These are phyloP conservation scores for Amoeboradix gromovi DNA, from an alignment of 371 early-diverging fungal species.

Conservation along the genomic window DNA sequence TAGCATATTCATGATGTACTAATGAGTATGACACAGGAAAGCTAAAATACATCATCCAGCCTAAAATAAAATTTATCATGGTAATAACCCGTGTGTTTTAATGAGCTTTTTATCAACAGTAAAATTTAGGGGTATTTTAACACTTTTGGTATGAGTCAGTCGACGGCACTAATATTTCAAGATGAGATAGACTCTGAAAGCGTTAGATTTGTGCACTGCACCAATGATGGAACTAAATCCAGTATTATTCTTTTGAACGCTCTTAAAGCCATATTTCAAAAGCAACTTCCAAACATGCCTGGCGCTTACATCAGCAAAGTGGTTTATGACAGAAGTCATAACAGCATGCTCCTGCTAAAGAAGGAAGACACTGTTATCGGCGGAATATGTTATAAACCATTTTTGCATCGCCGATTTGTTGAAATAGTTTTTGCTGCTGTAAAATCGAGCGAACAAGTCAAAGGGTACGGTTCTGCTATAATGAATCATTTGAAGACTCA, in stretches of 20 bases:
- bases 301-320: slow-evolving; percentile 90
- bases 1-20: background rate
- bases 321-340: slow-evolving; percentile 74
- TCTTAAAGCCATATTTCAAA: slow-evolving; percentile 82
- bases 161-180: too few species aligned
- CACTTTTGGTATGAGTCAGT: too few species aligned
- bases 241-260: slow-evolving; percentile 64
- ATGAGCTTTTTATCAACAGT: too few species aligned
- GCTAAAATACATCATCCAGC: background rate
- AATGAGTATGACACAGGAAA: background rate
- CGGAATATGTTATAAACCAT: slow-evolving; percentile 85
- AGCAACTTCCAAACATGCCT: slow-evolving; percentile 98
- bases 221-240: slow-evolving; percentile 39
- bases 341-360: slow-evolving; percentile 40
- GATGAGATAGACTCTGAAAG: background rate
- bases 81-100: background rate
- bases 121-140: too few species aligned
- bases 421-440: slow-evolving; percentile 99
- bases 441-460: slow-evolving; percentile 72
- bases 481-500: slow-evolving; percentile 83
- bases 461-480: slow-evolving; percentile 71
- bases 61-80: background rate
- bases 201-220: slow-evolving; percentile 1
- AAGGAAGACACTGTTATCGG: slow-evolving; percentile 52
- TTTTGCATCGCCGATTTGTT: slow-evolving; percentile 59